phyloP scores from a whole-genome alignment of 495 filamentous ascomycete species.

The Hypoxylon perforatum region DNA sequence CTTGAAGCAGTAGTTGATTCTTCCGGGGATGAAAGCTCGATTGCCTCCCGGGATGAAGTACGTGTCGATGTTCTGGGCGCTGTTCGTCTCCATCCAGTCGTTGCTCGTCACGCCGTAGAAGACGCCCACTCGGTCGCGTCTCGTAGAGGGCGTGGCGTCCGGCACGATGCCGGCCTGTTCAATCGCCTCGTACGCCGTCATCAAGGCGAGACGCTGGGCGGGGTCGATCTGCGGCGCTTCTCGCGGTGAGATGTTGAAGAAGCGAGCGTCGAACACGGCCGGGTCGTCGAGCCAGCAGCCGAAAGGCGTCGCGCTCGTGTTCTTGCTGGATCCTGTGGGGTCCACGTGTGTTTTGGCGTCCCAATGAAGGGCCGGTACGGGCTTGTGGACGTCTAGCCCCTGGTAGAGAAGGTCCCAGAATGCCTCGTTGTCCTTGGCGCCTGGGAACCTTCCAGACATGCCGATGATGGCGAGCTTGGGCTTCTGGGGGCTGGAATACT shows the following conservation, averaged over 20 bases:
- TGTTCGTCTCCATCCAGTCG: constrained; percentile 80
- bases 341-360: constrained; percentile 76
- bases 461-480: constrained; percentile 70
- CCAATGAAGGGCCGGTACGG: constrained; percentile 73
- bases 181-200: constrained; percentile 83
- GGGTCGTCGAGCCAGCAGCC: constrained; percentile 54
- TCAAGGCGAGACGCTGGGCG: constrained; percentile 76
- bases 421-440: constrained; percentile 62
- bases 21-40: constrained; percentile 72
- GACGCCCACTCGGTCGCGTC: constrained; percentile 68
- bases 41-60: constrained; percentile 84
- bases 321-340: constrained; percentile 67
- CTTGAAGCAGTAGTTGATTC: constrained; percentile 59
- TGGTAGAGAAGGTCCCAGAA: constrained; percentile 73
- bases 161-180: constrained; percentile 84
- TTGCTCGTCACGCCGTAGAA: constrained; percentile 66
- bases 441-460: constrained; percentile 72
- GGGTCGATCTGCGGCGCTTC: constrained; percentile 85
- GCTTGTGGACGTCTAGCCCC: constrained; percentile 60
- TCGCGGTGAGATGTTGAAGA: constrained; percentile 90
- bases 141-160: constrained; percentile 67
- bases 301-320: constrained; percentile 76
- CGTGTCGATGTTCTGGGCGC: constrained; percentile 79
- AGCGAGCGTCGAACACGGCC: constrained; percentile 59
- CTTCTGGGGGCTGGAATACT: background rate